phyloP scores from a whole-genome alignment of 352 stramenopile species.

The Phytophthora sansomeana region DNA sequence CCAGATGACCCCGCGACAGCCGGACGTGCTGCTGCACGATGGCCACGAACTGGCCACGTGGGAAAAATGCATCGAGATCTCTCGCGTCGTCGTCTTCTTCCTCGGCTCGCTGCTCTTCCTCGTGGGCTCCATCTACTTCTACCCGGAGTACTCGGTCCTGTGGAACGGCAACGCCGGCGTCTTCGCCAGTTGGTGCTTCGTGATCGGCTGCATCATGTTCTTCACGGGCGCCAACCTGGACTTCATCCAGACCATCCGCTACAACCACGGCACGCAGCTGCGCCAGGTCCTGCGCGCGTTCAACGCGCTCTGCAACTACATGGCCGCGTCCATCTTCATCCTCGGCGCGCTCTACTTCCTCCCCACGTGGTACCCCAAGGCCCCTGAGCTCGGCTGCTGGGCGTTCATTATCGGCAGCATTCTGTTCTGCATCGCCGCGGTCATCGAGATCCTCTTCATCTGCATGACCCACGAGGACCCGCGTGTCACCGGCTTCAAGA shows the following conservation, averaged over 20 bases:
- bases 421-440: constrained; percentile 64
- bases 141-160: constrained; percentile 72
- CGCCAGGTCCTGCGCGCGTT: constrained; percentile 68
- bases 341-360: constrained; percentile 85
- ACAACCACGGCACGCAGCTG: constrained; percentile 59
- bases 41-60: constrained; percentile 37
- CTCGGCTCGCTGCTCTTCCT: constrained; percentile 79
- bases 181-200: constrained; percentile 74
- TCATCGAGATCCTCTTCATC: constrained; percentile 76
- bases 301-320: constrained; percentile 70
- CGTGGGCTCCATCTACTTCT: constrained; percentile 83
- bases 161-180: constrained; percentile 68
- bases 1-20: constrained; percentile 33
- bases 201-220: constrained; percentile 80
- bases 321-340: constrained; percentile 76
- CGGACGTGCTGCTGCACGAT: constrained; percentile 23
- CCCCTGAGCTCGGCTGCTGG: constrained; percentile 74
- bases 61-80: constrained; percentile 66
- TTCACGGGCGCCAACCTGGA: constrained; percentile 73
- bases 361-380: constrained; percentile 73
- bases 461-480: constrained; percentile 65
- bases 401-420: constrained; percentile 78
- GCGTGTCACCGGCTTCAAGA: constrained; percentile 50
- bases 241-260: constrained; percentile 72
- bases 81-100: constrained; percentile 62